Base-by-base conservation (phyloP, 2,329 filamentous ascomycete species). In the Atkinsonella texensis region DNA sequence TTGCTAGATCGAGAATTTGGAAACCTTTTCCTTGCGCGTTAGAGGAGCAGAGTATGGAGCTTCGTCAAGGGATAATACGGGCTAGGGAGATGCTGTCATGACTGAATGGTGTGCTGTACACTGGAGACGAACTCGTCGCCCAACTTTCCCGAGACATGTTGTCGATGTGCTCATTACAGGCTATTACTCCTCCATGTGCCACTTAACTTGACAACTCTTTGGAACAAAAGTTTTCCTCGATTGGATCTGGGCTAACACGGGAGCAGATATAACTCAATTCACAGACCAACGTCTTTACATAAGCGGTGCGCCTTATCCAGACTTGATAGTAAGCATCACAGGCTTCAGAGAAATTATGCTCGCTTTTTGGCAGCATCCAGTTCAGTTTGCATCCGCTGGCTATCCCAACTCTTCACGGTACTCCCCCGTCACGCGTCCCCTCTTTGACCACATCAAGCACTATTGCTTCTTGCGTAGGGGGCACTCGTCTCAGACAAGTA, bases 21-120 rank as follows among this genome's bases (percentile, higher is more conserved):
- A 79, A 80, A 61, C 69, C 66, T 51, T 81, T 77, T 56, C 80
- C 81, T 59, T 74, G 78, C 23, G 71, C 77, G 32, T 62, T 70
- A 0, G 67, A 72, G 5, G 65, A 68, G 2, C 55, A 55, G 66
- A 67, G 0, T 66, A 68, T 2, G 65, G 66, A 10, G 61, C 63
- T 15, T 59, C 65, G 20, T 62, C 61, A 23, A 55, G 58, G 4
- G 59, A 64, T n/a, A 67, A 70, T 1, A 57, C 65, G 3, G 67
- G 69, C 4, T 62, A 67, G 5, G 62, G 74, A 75, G 38, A 54
- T 74, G 51, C 56, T 78, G 42, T 58, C 80, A 20, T 59, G 70
- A 43, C 68, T 70, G 12, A 64, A 63, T 45, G 62, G 63, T 43
- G 59, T 62, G 3, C 68, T 71, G 9, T 66, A 61, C 8, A 73